Base-by-base conservation (phyloP, 768 basidiomycete genomes). In the Rhizopogon salebrosus region DNA sequence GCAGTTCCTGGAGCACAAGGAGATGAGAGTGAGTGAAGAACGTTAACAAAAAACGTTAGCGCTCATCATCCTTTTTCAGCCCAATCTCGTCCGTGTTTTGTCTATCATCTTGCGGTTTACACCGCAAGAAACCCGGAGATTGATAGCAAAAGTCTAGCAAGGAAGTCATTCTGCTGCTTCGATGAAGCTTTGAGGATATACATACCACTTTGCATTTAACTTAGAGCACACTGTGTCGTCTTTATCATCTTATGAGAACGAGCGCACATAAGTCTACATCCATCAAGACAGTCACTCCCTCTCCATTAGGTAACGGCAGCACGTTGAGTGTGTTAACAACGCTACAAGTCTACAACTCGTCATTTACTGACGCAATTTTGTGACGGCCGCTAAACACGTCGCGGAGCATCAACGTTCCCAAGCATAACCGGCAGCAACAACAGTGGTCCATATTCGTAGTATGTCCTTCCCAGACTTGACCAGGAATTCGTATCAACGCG, bases 1-100 rank as follows among this genome's bases (percentile, higher is more conserved):
- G 41, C 97, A 98, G 67, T 99, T 99, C 73, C 75, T 99, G 46
- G 97, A 99, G 66, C 91, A 98, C 72, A 94, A 95, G 66, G 94
- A 98, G 68, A 98, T 98, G 94, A 80, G 97, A 72, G 94, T 94
- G 64, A 66, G 91, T 74, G 37, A 4, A 23, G 14, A 34, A 10
- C 9, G 6, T 22, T 10, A 5, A 46, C 9, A 3, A 18, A 18
- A 2, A 34, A 8, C 22, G 16, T 24, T 34, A 13, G 49, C 6
- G 18, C n/a, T 36, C 23, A 24, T 22, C 51, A 53, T 54, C 54
- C 13, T 62, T 23, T 10, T 18, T 9, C 54, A 93, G 89, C 90
- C 93, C 0, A 91, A 93, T 61, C 83, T 99, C 29, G 84, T 98
- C 24, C 81, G 87, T 51, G 95, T 99, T 2, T 67, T 98, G 39